phyloP scores from a whole-genome alignment of 1,284 basidiomycete species.

The Porogramme epimiltina region DNA sequence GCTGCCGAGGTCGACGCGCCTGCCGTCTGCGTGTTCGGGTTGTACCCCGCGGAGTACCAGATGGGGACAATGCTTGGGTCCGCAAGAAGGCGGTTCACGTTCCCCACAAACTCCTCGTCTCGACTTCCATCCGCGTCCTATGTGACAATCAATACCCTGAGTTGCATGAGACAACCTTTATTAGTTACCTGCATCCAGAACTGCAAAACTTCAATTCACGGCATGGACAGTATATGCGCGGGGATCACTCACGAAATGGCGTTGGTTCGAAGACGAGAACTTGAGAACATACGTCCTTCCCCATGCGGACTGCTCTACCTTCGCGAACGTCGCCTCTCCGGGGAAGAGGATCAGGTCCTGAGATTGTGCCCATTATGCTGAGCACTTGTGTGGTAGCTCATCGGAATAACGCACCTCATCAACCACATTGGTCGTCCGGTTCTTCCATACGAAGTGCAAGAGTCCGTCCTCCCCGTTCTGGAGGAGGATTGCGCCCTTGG shows the following conservation, averaged over 20 bases:
- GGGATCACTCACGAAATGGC: constrained; percentile 68
- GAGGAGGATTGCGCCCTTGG: constrained; percentile 73
- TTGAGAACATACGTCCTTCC: constrained; percentile 79
- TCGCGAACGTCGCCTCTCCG: constrained; percentile 74
- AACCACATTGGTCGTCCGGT: constrained; percentile 55
- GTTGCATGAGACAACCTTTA: too few relatives aligned
- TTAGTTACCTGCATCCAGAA: constrained; percentile 83
- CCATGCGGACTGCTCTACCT: constrained; percentile 58
- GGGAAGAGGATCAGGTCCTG: constrained; percentile 81
- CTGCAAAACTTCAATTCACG: constrained; percentile 34
- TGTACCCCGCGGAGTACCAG: constrained; percentile 47
- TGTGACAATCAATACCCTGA: too few relatives aligned
- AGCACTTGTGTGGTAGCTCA: not conserved
- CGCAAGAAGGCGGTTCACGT: constrained; percentile 67
- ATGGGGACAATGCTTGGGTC: constrained; percentile 61
- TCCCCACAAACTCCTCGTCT: constrained; percentile 69
- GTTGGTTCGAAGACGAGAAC: constrained; percentile 79
- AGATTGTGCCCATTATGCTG: not conserved
- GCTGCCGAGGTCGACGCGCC: constrained; percentile 42
- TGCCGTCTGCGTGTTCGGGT: constrained; percentile 20
- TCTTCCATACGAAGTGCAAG: constrained; percentile 78
- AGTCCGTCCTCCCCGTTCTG: constrained; percentile 72
- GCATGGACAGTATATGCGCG: not conserved
- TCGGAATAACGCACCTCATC: constrained; percentile 54
- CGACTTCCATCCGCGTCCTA: constrained; percentile 70